phyloP scores from a whole-genome alignment of 169 alveolate genomes.

The Cryptosporidium andersoni region DNA sequence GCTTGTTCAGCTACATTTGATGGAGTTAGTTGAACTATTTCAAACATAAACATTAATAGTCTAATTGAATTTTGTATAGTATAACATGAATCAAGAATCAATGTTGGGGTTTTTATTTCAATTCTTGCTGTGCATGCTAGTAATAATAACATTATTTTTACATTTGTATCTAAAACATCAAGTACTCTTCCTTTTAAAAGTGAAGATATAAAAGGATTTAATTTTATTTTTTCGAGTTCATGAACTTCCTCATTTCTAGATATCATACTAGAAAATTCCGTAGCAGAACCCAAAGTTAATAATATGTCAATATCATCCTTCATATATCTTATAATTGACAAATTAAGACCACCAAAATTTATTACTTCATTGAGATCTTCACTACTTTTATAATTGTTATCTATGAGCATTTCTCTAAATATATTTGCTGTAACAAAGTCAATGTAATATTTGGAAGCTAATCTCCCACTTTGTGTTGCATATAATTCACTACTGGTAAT shows the following conservation, averaged over 20 bases:
- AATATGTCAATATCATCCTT: conserved; percentile 74
- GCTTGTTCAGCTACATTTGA: conserved; percentile 82
- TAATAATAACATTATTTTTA: conserved; percentile 84
- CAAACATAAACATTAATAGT: conserved; percentile 88
- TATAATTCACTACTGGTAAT: conserved; percentile 76
- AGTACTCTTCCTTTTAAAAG: conserved; percentile 71
- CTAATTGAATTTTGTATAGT: conserved; percentile 92
- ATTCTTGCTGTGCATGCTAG: conserved; percentile 86
- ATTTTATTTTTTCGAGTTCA: conserved; percentile 78
- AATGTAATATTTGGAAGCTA: conserved; percentile 88
- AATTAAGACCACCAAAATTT: conserved; percentile 62
- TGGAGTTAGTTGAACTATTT: conserved; percentile 81
- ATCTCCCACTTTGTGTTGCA: conserved; percentile 89
- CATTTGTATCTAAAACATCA: conserved; percentile 71
- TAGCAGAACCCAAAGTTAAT: conserved; percentile 78
- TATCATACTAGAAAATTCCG: conserved; percentile 85
- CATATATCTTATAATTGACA: conserved; percentile 45
- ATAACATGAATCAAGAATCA: conserved; percentile 91
- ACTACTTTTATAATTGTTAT: background rate
- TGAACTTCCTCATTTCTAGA: conserved; percentile 86
- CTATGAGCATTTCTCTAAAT: conserved; percentile 65
- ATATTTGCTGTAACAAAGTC: conserved; percentile 81
- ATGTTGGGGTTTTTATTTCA: conserved; percentile 85
- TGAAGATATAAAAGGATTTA: conserved; percentile 71
- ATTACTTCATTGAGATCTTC: conserved; percentile 24